Evolutionary conservation across 768 basidiomycete genomes (phyloP).

Genomic region (Tricholoma terreum): DNA sequence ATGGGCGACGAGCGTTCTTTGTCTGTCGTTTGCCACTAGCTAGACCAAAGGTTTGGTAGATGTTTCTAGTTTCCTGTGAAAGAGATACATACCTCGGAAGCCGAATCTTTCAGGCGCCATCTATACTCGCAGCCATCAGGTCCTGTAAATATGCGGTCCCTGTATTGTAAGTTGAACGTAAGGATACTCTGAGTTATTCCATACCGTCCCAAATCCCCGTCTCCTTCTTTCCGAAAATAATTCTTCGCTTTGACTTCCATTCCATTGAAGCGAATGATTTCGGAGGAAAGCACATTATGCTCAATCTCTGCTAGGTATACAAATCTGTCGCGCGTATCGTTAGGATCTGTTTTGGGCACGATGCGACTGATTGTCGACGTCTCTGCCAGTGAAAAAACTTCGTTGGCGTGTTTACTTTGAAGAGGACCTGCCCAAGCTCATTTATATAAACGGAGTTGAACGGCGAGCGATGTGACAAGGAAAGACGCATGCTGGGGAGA

Average conservation of each 20-base stretch:
- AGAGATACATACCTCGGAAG: conserved; percentile 4
- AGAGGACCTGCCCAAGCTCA: conserved; percentile 15
- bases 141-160: conserved; percentile 19
- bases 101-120: conserved; percentile 10
- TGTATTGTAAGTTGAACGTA: background rate
- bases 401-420: conserved; percentile 16
- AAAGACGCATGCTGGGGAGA: too few species aligned
- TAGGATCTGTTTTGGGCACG: conserved; percentile 6
- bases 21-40: background rate
- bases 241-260: conserved; percentile 4
- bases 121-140: conserved; percentile 20
- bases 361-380: conserved; percentile 9
- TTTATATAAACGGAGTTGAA: too few species aligned
- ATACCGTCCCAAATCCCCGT: conserved; percentile 11
- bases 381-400: background rate
- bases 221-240: conserved; percentile 9
- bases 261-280: conserved; percentile 9
- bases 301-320: conserved; percentile 9
- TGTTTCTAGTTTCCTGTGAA: too few species aligned
- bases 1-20: conserved; percentile 11
- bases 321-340: conserved; percentile 10
- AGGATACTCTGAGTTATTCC: background rate
- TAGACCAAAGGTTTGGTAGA: background rate
- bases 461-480: too few species aligned
- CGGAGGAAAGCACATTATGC: conserved; percentile 1